phyloP scores from a whole-genome alignment of 345 rosid species.

The Heritiera fomes region DNA sequence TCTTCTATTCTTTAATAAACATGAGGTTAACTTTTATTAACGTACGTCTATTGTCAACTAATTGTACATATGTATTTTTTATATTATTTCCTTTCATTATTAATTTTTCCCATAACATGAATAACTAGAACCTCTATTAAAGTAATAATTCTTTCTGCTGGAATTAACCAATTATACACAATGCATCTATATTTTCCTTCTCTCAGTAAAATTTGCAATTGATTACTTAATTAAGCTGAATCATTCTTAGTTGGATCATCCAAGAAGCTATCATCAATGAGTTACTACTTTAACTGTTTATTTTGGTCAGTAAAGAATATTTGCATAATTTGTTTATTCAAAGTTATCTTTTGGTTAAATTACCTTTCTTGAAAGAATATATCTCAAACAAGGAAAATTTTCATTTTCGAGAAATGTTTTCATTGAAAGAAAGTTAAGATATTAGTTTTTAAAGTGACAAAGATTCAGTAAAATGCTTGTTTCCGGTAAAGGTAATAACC shows the following conservation, averaged over 20 bases:
- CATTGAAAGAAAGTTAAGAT: not conserved
- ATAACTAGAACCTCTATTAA: too few relatives aligned
- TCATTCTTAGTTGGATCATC: not conserved
- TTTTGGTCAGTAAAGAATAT: not conserved
- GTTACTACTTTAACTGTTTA: not conserved
- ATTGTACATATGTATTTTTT: too few relatives aligned
- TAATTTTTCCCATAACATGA: too few relatives aligned
- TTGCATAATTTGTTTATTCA: not conserved
- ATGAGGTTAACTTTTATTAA: too few relatives aligned
- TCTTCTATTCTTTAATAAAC: too few relatives aligned
- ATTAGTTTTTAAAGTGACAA: not conserved
- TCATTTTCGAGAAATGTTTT: not conserved
- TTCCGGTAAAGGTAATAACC: not conserved
- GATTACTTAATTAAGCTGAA: not conserved
- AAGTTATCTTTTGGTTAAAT: not conserved
- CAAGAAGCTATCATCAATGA: not conserved
- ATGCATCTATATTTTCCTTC: too few relatives aligned
- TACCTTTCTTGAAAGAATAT: not conserved
- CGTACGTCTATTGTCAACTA: too few relatives aligned
- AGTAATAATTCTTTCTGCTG: too few relatives aligned
- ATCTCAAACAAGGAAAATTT: not conserved
- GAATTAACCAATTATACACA: too few relatives aligned
- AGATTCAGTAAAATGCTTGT: not conserved
- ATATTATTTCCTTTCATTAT: too few relatives aligned
- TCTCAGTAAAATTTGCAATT: not conserved